Base-by-base conservation (phyloP, 768 basidiomycete genomes). In the Hortiboletus flavorubellus region DNA sequence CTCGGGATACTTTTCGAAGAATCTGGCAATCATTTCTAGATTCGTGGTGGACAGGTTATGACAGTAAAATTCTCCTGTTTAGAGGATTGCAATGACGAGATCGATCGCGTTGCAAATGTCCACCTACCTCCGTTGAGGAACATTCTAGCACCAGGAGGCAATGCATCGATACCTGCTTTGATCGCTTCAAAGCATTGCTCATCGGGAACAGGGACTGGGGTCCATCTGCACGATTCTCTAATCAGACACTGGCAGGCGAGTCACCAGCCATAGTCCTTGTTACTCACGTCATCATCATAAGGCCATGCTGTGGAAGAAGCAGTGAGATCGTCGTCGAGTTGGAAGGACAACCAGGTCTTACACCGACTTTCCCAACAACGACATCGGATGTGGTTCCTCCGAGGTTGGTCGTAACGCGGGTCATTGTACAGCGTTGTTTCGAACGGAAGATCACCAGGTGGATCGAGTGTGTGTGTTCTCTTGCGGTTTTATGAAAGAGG, bases 101-200 rank as follows among this genome's bases (percentile, higher is more conserved):
- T 29, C 7, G 26, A 9, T 6, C 12, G 16, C 4, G 6, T 29
- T 16, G 12, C 12, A 23, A 12, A 43, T 7, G 2, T 43, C 6
- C n/a, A 33, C 73, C 12, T 55, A 76, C 80, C 78, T 63, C 74
- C 78, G 59, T 83, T 82, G 53, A 84, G 55, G 42, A 81, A 55
- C 62, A 78, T 74, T 64, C 81, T 82, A 23, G 64, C 69, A 21
- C 78, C 79, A 0, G 71, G 58, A 1, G 76, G 77, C 30, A 78
- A 63, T 0, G 72, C 66, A 42, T 78, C 77, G 53, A 80, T 63
- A 8, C 76, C 78, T 7, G 76, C 76, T 65, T 81, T 82, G 71
- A 88, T 85, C 2, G 82, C 73, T n/a, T 78, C 80, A 55, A 89
- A 86, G 5, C 79, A 79, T 23, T 81, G 75, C 46, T 82, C 83